Base-by-base conservation (phyloP, 257 asterid genomes). In the Craterostigma plantagineum region DNA sequence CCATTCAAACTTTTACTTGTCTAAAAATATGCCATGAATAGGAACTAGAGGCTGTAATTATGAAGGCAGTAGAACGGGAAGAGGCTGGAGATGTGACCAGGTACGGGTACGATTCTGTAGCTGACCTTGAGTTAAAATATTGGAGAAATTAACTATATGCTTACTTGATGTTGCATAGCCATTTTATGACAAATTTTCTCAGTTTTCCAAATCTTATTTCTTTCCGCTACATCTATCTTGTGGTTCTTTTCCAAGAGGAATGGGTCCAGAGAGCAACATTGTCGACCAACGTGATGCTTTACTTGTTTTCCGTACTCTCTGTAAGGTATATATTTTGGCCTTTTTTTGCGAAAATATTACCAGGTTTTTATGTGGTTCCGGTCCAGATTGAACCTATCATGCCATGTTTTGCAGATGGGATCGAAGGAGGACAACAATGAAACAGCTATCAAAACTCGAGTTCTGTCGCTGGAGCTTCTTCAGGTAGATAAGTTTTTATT, bases 41-140 rank as follows among this genome's bases (percentile, higher is more conserved):
- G 99, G 99, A 94, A 63, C 63, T 90, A 59, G 99, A 90, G 81
- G 99, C 99, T 63, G 96, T 73, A 64, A 81, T 90, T 12, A 95
- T 83, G 72, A 90, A 90, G 65, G 99, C 96, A 48, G 95, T 90
- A 63, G 72, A 69, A 65, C 81, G 76, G 50, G 99, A 80, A 70
- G 96, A 83, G 58, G 87, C 91, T 54, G 91, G 75, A 55, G 84
- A 90, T 61, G 77, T 67, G 57, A 60, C 84, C 33, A 79, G 92
- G 99, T 84, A 66, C 18, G 53, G 46, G n/a, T n/a, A n/a, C n/a
- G n/a, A n/a, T n/a, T n/a, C n/a, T n/a, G n/a, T n/a, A n/a, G n/a
- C n/a, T n/a, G n/a, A n/a, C n/a, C n/a, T n/a, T n/a, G n/a, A n/a
- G n/a, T n/a, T n/a, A n/a, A n/a, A n/a, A n/a, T n/a, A n/a, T n/a